Evolutionary conservation across 208 protist genomes (phyloP).

Genomic region (Naegleria lovaniensis): DNA sequence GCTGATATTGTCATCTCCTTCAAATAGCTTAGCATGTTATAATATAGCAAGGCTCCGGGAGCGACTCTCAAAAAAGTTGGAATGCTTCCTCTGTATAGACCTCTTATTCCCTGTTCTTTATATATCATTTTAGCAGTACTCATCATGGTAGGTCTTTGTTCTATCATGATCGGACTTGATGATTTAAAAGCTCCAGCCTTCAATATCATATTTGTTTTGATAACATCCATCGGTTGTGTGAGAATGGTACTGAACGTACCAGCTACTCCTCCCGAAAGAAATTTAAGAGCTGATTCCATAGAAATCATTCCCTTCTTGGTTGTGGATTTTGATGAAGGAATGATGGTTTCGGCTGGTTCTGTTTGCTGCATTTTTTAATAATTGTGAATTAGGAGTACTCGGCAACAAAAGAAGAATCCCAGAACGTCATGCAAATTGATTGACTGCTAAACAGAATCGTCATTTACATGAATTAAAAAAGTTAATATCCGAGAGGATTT

Average conservation of each 20-base stretch:
- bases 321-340: too few relatives aligned
- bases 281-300: background rate
- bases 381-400: too few relatives aligned
- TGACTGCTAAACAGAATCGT: too few relatives aligned
- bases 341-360: too few relatives aligned
- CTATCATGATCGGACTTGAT: background rate
- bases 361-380: too few relatives aligned
- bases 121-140: background rate
- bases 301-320: too few relatives aligned
- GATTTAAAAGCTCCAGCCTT: background rate
- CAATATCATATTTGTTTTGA: background rate
- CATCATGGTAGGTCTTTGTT: background rate
- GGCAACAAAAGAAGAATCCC: too few relatives aligned
- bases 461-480: too few relatives aligned
- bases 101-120: slow-evolving; percentile 1
- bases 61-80: slow-evolving; percentile 1
- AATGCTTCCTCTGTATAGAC: slow-evolving; percentile 10
- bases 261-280: background rate
- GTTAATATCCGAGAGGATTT: too few relatives aligned
- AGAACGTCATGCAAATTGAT: too few relatives aligned
- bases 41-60: slow-evolving; percentile 6
- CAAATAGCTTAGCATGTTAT: background rate
- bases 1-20: background rate
- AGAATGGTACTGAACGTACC: background rate
- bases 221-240: background rate